phyloP scores from a whole-genome alignment of 169 alveolate genomes.

The Plasmodium knowlesi region DNA sequence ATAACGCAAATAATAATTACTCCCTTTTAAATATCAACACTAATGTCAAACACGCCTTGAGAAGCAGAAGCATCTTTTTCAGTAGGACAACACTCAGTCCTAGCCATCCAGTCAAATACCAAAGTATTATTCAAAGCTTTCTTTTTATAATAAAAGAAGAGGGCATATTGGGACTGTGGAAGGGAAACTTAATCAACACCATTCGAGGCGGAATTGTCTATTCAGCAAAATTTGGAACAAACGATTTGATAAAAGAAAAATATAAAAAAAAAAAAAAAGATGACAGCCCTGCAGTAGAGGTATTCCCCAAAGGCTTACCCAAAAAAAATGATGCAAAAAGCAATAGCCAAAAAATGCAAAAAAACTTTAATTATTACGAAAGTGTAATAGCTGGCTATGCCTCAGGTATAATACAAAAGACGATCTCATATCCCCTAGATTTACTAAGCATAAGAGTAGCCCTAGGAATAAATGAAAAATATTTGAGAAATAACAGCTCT shows the following conservation, averaged over 20 bases:
- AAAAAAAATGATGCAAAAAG: constrained; percentile 20
- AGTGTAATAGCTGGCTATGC: constrained; percentile 86
- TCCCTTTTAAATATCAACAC: constrained; percentile 22
- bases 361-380: constrained; percentile 61
- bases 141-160: constrained; percentile 86
- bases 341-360: not conserved
- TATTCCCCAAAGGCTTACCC: constrained; percentile 15
- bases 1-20: constrained; percentile 38
- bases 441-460: constrained; percentile 89
- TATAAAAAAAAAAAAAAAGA: constrained; percentile 69
- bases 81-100: not conserved
- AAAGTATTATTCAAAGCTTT: constrained; percentile 80
- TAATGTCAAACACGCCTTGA: constrained; percentile 11
- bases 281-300: constrained; percentile 9
- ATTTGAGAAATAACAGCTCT: constrained; percentile 72
- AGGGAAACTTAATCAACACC: constrained; percentile 88
- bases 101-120: constrained; percentile 77
- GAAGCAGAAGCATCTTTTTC: constrained; percentile 4
- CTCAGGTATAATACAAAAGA: constrained; percentile 89
- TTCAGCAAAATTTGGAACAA: constrained; percentile 89
- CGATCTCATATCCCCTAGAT: constrained; percentile 88
- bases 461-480: constrained; percentile 86
- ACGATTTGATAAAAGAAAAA: constrained; percentile 83
- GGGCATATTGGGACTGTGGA: constrained; percentile 88
- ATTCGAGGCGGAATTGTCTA: constrained; percentile 88